Base-by-base conservation (phyloP, 306 rosid genomes). In the Cyclanthera cordifolia region DNA sequence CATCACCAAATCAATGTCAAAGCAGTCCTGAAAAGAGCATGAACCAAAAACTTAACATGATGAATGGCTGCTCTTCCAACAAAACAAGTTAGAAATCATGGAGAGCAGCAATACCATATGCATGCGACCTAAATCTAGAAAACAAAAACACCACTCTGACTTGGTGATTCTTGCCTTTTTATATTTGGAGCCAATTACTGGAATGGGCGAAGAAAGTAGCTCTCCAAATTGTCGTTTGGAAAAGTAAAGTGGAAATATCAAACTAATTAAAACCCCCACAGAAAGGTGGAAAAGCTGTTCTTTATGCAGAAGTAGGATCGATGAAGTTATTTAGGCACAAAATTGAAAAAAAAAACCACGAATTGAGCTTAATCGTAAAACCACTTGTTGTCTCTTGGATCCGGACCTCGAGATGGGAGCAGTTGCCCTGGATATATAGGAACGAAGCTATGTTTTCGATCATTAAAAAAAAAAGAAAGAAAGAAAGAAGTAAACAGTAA, bases 1-100 rank as follows among this genome's bases (percentile, higher is more conserved):
- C 86, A 85, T 85, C 72, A 87, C 80, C 84, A 92, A 85, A 85
- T 77, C 83, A 89, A 80, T 82, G 88, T 89, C 84, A 92, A 84
- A 78, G 73, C 75, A 80, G 81, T 81, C 83, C 92, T 78, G 86
- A 80, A 85, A 85, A 81, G 78, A 63, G 82, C 74, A 85, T 77
- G 77, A 84, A 74, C 81, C 77, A 77, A 83, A 83, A 76, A 69
- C 88, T 78, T 78, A 84, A 82, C 79, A 73, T 69, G 74, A 78
- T 64, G 74, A 67, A 73, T 57, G 70, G 71, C 73, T 74, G 67
- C 77, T 70, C 65, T 37, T 60, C 74, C 56, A 41, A 51, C 21
- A 54, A 70, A 70, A 70, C 32, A 69, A 37, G 34, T 45, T 6
- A 45, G 70, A 65, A 65, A 7, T 20, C 50, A 65, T 45, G 34